Base-by-base conservation (phyloP, 495 filamentous ascomycete species). In the Lasiosphaeris hirsuta region DNA sequence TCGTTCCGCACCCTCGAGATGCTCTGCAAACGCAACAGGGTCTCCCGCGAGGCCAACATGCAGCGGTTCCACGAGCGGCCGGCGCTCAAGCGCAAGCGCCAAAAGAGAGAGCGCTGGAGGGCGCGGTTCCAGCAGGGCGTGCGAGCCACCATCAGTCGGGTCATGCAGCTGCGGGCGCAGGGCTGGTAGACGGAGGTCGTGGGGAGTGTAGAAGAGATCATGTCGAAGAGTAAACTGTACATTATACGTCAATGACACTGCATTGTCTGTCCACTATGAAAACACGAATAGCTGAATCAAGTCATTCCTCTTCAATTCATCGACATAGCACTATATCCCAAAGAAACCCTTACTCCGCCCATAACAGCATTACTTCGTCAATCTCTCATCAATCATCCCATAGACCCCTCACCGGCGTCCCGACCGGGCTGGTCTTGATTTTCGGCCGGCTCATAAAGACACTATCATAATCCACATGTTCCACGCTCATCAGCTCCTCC, bases 401-500 rank as follows among this genome's bases (percentile, higher is more conserved):
- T 39, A 49, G 14, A 41, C 44, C 50, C 61, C 61, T 72, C 8
- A 46, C 60, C 8, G 86, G 86, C 33, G 83, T 85, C 2, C 80
- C 75, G 3, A 84, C 69, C n/a, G 90, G 89, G 72, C 91, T 95
- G 7, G 78, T 78, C 51, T 85, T 87, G 53, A 96, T 79, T 60
- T 86, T 88, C 1, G 92, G 92, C 58, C 92, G 71, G 39, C 89
- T 90, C 72, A 85, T 91, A 72, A 96, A 96, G 1, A 96, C 86
- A 50, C 86, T 88, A 47, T 88, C 86, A 65, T 94, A 92, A 61
- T 92, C 90, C 55, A 89, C 88, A 13, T 85, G 85, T 49, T 86
- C 82, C n/a, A 58, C 69, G 17, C 37, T 64, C 37, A 69, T 50
- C 57, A 69, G 40, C 58, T 68, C 67, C 58, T 69, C 69, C 8